Evolutionary conservation across 23 red algal genomes (phyloP).

Genomic region (Gracilaria gracilis): DNA sequence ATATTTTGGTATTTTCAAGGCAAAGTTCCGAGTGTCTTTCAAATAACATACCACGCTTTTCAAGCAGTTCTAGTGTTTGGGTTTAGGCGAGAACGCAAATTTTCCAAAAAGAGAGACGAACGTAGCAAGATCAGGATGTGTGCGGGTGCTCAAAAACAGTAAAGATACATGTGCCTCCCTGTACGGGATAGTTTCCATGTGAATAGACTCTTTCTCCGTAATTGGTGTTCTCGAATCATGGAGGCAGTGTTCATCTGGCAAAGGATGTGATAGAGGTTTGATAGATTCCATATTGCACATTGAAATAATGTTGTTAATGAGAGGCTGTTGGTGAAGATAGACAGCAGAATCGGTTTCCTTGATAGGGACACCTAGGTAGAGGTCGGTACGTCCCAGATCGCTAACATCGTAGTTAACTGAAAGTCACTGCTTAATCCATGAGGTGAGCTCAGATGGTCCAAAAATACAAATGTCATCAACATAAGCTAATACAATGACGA

Average conservation of each 20-base stretch:
- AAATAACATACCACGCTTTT: not conserved
- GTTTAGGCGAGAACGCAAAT: not conserved
- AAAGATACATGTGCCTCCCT: not conserved
- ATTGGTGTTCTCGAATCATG: not conserved
- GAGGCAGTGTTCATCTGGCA: too few species aligned
- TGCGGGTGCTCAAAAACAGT: constrained; percentile 19
- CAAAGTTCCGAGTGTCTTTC: too few species aligned
- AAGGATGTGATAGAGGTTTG: not conserved
- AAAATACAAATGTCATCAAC: constrained; percentile 31
- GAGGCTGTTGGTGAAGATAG: not conserved
- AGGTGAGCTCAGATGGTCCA: not conserved
- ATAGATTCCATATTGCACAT: too few species aligned
- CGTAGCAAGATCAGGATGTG: not conserved
- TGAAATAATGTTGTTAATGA: not conserved
- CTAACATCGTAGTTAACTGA: not conserved
- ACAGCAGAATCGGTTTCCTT: not conserved
- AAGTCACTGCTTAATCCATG: not conserved
- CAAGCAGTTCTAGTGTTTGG: constrained; percentile 3
- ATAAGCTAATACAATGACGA: constrained; percentile 27
- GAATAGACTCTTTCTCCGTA: too few species aligned
- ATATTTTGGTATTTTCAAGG: too few species aligned
- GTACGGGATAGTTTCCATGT: not conserved
- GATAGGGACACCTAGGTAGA: not conserved
- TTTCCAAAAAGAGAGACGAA: not conserved
- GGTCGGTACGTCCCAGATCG: not conserved